phyloP scores from a whole-genome alignment of 2,329 filamentous ascomycete species.

The Rutstroemia sp. region DNA sequence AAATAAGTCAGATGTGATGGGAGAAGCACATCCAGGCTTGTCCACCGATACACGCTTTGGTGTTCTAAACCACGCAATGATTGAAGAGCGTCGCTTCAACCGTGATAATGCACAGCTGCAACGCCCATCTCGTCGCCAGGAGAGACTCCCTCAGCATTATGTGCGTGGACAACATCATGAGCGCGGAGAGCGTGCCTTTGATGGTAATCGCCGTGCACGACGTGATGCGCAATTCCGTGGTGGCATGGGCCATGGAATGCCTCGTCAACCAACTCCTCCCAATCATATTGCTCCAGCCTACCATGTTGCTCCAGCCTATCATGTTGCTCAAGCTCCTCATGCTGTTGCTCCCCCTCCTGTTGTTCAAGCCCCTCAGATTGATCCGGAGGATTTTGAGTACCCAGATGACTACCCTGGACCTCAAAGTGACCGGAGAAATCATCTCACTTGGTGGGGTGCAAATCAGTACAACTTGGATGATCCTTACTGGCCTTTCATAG shows the following conservation, averaged over 20 bases:
- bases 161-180: background rate
- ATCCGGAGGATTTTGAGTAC: no score
- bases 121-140: background rate
- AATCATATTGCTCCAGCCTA: no score
- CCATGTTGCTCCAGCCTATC: no score
- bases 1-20: background rate
- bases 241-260: background rate
- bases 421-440: no score
- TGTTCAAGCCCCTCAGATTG: no score
- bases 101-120: background rate
- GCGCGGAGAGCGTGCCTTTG: background rate
- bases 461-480: no score
- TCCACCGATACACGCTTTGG: slow-evolving; percentile 5
- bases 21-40: slow-evolving; percentile 2
- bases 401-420: no score
- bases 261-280: no score
- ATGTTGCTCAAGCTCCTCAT: no score
- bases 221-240: background rate
- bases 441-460: no score
- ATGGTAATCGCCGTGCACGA: background rate
- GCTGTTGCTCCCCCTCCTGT: no score
- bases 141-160: background rate
- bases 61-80: background rate
- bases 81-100: background rate
- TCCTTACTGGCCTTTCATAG: no score